These are phyloP conservation scores for Stevia rebaudiana DNA, from an alignment of 140 eudicot species.

Conservation along the genomic window DNA sequence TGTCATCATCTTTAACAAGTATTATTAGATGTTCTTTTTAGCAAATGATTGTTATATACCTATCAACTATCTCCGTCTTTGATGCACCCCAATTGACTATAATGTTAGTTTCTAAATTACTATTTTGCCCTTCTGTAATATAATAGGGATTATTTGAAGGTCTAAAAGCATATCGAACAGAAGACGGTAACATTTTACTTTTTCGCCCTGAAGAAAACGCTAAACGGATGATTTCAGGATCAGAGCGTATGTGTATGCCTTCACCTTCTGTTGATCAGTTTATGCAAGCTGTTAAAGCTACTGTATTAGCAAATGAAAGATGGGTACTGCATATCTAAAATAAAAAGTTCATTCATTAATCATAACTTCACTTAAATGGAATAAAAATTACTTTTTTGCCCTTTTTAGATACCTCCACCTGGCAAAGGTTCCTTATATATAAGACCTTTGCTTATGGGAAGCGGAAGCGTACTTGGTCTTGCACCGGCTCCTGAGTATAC, in stretches of 20 bases:
- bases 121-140: constrained; percentile 11
- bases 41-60: neutral
- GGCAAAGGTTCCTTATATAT: constrained; percentile 93
- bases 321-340: constrained; percentile 55
- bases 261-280: constrained; percentile 88
- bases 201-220: constrained; percentile 97
- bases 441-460: constrained; percentile 92
- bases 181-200: constrained; percentile 76
- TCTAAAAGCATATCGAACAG: constrained; percentile 66
- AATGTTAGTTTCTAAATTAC: neutral
- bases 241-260: constrained; percentile 98
- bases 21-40: neutral
- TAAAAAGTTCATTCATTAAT: neutral
- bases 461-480: constrained; percentile 88
- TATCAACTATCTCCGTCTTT: constrained; percentile 7
- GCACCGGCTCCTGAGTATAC: constrained; percentile 98
- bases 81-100: neutral
- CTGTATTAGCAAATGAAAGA: constrained; percentile 81
- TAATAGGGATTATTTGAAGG: constrained; percentile 90
- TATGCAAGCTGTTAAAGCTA: constrained; percentile 76
- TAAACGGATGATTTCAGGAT: constrained; percentile 59
- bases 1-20: neutral
- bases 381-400: neutral
- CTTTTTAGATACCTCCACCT: constrained; percentile 83
- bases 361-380: neutral